A percentile compares a stretch with the other conserved stretches of the same genome.
phyloP scores from a whole-genome alignment of 2,329 filamentous ascomycete species.

The Chaetothyriales sp. region DNA sequence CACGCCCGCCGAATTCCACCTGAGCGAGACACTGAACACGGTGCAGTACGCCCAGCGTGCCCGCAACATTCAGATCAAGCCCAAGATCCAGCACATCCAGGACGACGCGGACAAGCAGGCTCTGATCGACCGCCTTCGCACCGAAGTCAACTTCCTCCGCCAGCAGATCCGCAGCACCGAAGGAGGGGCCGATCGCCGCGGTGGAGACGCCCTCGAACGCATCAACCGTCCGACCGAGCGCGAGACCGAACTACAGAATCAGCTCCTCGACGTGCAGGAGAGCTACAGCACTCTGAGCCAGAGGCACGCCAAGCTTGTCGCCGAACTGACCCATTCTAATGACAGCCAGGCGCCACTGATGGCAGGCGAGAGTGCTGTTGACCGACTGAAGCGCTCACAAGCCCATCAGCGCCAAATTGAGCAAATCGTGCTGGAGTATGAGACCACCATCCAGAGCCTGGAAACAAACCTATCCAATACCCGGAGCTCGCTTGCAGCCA shows the following conservation, averaged over 20 bases:
- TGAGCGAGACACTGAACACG: conserved; percentile 94
- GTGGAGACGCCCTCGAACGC: conserved; percentile 49
- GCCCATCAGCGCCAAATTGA: conserved; percentile 93
- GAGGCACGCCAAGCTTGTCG: conserved; percentile 87
- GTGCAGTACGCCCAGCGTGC: conserved; percentile 94
- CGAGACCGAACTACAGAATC: conserved; percentile 82
- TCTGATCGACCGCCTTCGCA: conserved; percentile 80
- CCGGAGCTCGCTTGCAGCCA: conserved; percentile 62
- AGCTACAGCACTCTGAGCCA: conserved; percentile 85
- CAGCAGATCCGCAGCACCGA: conserved; percentile 86
- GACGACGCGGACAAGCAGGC: conserved; percentile 92
- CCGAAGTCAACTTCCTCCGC: conserved; percentile 81
- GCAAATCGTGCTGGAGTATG: conserved; percentile 90
- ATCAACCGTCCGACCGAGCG: conserved; percentile 66
- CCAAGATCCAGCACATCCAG: conserved; percentile 74
- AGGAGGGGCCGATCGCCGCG: conserved; percentile 38
- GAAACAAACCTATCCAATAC: conserved; percentile 86
- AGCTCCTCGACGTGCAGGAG: conserved; percentile 81
- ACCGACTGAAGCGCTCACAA: conserved; percentile 83
- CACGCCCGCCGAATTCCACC: conserved; percentile 87
- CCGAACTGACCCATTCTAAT: conserved; percentile 71
- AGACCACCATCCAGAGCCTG: conserved; percentile 90
- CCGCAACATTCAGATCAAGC: conserved; percentile 92
- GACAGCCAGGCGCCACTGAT: conserved; percentile 39
- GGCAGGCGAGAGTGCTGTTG: conserved; percentile 62